Base-by-base conservation (phyloP, 805 yeast genomes). In the Myxozyma sirexii region DNA sequence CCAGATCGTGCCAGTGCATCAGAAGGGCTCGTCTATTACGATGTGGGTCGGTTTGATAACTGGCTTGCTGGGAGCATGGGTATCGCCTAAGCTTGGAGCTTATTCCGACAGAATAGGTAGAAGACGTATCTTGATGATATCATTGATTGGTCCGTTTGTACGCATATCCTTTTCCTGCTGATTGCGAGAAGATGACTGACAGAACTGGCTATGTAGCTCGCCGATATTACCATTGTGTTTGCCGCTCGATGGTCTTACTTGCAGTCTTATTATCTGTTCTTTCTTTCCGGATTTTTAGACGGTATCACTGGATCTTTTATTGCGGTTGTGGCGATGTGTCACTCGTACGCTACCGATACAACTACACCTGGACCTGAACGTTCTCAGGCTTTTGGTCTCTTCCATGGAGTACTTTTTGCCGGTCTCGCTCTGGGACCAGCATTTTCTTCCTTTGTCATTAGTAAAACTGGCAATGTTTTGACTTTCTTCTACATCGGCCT, bases 351-450 rank as follows among this genome's bases (percentile, higher is more conserved):
- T 5, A 53, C 64, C 26, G 64, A 60, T 44, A 45, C 51, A 12
- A 56, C 60, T 7, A 37, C 50, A n/a, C 58, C 64, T 26, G 62
- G 55, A 10, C 19, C 38, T 12, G 41, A 55, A 38, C 60, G 64
- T 1, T 60, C 64, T 6, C 54, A 53, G 1, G 64, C 64, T 33
- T 60, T 60, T 37, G 59, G 60, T 12, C 24, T 51, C 42, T 56
- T 60, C 38, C 64, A 60, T 26, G 64, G 64, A 6, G 47, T 42
- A 15, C 26, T 60, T 21, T 60, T 56, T 37, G 31, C 29, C 27
- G 64, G 64, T 31, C 21, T 60, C 39, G 64, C 64, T 1, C n/a
- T 60, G 12, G 64, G 64, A 12, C 60, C 64, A 5, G n/a, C 58
- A 3, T n/a, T 60, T n/a, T 38, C 64, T 8, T 48, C 61, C 6